Evolutionary conservation across 192 early-diverging fungal genomes (phyloP), one percentile per base, ranked within the genome.

Genomic region (Coemansia aciculifera): DNA sequence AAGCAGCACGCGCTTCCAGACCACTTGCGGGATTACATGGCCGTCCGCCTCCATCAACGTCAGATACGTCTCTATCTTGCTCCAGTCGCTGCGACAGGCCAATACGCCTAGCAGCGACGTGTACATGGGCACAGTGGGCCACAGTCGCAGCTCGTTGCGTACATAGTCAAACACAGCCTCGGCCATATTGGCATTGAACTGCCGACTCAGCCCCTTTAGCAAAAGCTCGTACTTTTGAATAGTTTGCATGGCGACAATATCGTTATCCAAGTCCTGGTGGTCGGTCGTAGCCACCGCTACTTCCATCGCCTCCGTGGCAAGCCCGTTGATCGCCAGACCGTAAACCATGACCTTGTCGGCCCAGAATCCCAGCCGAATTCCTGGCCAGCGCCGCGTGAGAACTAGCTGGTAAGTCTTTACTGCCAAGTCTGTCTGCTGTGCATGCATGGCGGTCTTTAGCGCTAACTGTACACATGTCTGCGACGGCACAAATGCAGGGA

Each of bases 321-420:
- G 40, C 11, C 68, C 66, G 52, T 82, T 77, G n/a, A 71, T 72
- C 11, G 74, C 74, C 65, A 82, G 59, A n/a, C 79, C 79, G 63
- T 82, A 77, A 8, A 82, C 43, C 60, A 82, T 68, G n/a, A 75
- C 44, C 43, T 74, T 76, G 17, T 82, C 74, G 4, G 75, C 63
- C 79, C 79, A 82, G 49, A 64, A 77, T 3, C 79, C 79, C 24
- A 62, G 36, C 37, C 39, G 39, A 13, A 82, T 61, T 1, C 46
- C 56, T 1, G 36, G 27, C 79, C 79, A 82, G 7, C 46, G 51
- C 29, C 51, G 46, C 39, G 68, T 42, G 19, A 82, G 52, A 7
- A 82, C 68, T 42, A 48, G 29, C 49, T 63, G 64, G 43, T 82
- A 82, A 4, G 74, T 77, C 8, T 36, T 44, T 0, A 65, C 68